These are phyloP conservation scores for Auriscalpium orientale DNA, from an alignment of 768 basidiomycete species.

Conservation along the genomic window DNA sequence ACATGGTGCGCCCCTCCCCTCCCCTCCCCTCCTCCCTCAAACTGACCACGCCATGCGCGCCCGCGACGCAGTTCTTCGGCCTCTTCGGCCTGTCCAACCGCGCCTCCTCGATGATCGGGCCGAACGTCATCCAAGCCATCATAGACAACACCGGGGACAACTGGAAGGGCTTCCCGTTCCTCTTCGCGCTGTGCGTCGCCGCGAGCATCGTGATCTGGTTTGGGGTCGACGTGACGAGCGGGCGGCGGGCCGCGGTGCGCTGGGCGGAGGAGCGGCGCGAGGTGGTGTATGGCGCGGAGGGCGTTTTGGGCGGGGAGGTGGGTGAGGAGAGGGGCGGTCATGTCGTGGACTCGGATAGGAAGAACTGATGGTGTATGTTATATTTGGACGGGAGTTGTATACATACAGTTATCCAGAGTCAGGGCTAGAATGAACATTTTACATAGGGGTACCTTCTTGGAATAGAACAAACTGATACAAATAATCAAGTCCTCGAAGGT, in stretches of 20 bases:
- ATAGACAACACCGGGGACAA: slow-evolving; percentile 65
- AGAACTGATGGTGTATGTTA: no score
- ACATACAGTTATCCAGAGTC: no score
- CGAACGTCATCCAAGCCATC: slow-evolving; percentile 79
- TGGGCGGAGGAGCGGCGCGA: slow-evolving; percentile 26
- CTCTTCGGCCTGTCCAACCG: slow-evolving; percentile 80
- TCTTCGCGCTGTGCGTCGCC: slow-evolving; percentile 60
- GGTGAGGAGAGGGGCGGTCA: neutral
- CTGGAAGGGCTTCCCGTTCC: slow-evolving; percentile 81
- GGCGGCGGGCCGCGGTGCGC: slow-evolving; percentile 30
- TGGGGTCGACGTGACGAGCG: slow-evolving; percentile 32
- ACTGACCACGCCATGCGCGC: neutral
- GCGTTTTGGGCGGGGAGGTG: neutral
- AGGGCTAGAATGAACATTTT: no score
- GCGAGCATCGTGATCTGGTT: slow-evolving; percentile 79
- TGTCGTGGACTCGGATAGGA: no score
- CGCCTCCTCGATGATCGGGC: slow-evolving; percentile 82
- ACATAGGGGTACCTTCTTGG: no score
- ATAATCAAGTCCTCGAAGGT: no score
- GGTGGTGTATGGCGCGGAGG: neutral
- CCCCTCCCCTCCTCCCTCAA: neutral
- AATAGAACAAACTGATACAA: no score
- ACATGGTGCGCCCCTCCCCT: slow-evolving; percentile 40
- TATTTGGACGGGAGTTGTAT: no score
- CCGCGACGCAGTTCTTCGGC: slow-evolving; percentile 91